Conservation (phyloP, 352 stramenopile genomes). For the Globisporangium rhizosaccharum region DNA sequence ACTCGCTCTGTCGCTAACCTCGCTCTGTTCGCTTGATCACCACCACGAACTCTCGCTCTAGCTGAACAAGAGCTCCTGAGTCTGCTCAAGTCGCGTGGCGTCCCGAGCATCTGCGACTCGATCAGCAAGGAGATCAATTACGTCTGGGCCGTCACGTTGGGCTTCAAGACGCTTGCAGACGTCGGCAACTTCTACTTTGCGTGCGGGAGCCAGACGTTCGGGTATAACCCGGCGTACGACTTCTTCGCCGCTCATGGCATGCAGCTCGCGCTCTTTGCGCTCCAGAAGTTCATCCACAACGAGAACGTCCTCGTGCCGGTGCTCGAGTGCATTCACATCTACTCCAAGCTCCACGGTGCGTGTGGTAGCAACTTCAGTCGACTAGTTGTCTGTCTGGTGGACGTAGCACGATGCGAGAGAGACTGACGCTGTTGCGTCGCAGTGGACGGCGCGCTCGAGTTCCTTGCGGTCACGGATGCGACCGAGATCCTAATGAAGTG, state of each 20-base stretch:
- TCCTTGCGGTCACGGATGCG: conserved; percentile 47
- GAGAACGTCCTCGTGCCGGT: conserved; percentile 53
- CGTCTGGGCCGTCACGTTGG: conserved; percentile 60
- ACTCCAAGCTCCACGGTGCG: conserved; percentile 64
- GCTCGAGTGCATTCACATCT: conserved; percentile 65
- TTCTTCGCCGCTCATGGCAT: conserved; percentile 63
- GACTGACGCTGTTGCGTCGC: neutral
- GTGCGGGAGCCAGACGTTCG: conserved; percentile 53
- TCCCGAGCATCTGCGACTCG: conserved; percentile 60
- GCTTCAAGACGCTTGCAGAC: conserved; percentile 60
- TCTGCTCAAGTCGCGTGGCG: conserved; percentile 55
- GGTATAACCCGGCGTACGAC: conserved; percentile 59
- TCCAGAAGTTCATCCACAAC: conserved; percentile 77
- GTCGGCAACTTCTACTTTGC: conserved; percentile 79
- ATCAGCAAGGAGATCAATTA: conserved; percentile 79
- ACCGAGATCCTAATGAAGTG: conserved; percentile 71
- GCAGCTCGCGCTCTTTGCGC: conserved; percentile 59
- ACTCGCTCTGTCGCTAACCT: neutral
- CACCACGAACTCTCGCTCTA: conserved; percentile 11
- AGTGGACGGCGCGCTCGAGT: conserved; percentile 64
- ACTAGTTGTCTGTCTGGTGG: neutral
- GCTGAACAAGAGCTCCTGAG: conserved; percentile 59
- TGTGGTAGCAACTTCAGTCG: neutral
- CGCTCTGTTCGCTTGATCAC: neutral
- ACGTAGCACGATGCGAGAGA: conserved; percentile 2